Base-by-base conservation (phyloP, 2,329 filamentous ascomycete genomes). In the Xylaria sp. region DNA sequence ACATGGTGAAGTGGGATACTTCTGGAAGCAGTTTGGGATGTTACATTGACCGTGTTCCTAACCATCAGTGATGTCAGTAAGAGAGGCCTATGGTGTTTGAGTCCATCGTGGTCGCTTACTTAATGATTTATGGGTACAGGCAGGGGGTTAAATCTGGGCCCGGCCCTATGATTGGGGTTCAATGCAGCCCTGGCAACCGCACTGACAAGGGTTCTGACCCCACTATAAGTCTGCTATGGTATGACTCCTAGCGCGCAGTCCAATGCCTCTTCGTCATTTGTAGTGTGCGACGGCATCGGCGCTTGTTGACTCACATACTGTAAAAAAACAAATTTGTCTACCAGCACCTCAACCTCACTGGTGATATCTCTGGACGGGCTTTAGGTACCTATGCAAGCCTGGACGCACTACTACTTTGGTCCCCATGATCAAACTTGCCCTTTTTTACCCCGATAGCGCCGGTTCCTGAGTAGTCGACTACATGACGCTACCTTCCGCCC, bases 231-330 rank as follows among this genome's bases (percentile, higher is more conserved):
- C 32, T 44, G 13, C 32, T 10, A 46, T 41, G 9, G n/a, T 25
- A 50, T 32, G 41, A 34, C 20, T 41, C 60, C 55, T 62, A 34
- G 64, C 59, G 32, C 44, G 56, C 51, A 54, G 9, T 8, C 5
- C 23, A 28, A 54, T 12, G 25, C 12, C 34, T 41, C 41, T 44
- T 13, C 41, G 41, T 15, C 41, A 44, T 18, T 13, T 46, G 39
- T 64, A 18, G 46, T 32, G 25, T 51, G 48, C 46, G 13, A 63
- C 59, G 61, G 59, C 56, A 71, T 71, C 69, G 69, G 69, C 51
- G 63, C 66, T 65, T 61, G 60, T 70, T 71, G 69, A 71, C 50
- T 71, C 69, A 71, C 65, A 25, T 25, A 25, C 64, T 46, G 51
- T 25, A 25, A 25, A 57, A 25, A 48, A 57, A 54, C 51, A 54